phyloP scores from a whole-genome alignment of 495 filamentous ascomycete species.

The Annulohypoxylon moriforme region DNA sequence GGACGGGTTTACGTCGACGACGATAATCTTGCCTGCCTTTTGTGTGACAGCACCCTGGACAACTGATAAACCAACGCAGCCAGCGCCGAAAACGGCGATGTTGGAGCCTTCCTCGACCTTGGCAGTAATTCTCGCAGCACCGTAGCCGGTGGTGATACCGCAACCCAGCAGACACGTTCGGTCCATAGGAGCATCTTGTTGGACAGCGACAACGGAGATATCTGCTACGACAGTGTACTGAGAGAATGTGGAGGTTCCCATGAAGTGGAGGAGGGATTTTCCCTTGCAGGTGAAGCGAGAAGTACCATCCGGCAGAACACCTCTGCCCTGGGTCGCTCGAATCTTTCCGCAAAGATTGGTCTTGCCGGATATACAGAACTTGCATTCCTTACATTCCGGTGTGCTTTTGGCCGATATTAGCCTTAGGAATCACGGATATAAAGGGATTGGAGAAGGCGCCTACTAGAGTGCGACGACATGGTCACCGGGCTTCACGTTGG shows the following conservation, averaged over 20 bases:
- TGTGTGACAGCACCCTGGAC: conserved; percentile 95
- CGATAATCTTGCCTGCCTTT: conserved; percentile 89
- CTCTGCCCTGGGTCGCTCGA: conserved; percentile 92
- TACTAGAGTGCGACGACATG: conserved; percentile 97
- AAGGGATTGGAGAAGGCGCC: conserved; percentile 33
- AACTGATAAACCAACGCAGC: conserved; percentile 93
- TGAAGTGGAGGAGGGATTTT: conserved; percentile 95
- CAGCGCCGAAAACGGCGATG: conserved; percentile 95
- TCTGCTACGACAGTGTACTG: conserved; percentile 99
- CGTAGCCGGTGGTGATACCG: conserved; percentile 98
- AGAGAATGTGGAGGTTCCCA: conserved; percentile 98
- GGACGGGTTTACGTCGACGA: conserved; percentile 89
- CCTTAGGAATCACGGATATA: neutral
- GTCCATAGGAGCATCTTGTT: conserved; percentile 91
- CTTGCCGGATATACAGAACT: conserved; percentile 99
- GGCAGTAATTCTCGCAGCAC: conserved; percentile 92
- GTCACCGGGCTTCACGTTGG: conserved; percentile 89
- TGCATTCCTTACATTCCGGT: conserved; percentile 96
- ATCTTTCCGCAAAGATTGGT: conserved; percentile 99
- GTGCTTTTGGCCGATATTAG: conserved; percentile 67
- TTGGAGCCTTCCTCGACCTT: conserved; percentile 88
- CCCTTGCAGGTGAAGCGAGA: conserved; percentile 94
- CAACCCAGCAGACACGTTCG: conserved; percentile 95
- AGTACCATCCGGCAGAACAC: conserved; percentile 98
- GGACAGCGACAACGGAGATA: conserved; percentile 96